Percentiles rank a stretch among this genome's conserved stretches.
phyloP scores from a whole-genome alignment of 2,329 filamentous ascomycete genomes.

The Xylariaceae sp. region DNA sequence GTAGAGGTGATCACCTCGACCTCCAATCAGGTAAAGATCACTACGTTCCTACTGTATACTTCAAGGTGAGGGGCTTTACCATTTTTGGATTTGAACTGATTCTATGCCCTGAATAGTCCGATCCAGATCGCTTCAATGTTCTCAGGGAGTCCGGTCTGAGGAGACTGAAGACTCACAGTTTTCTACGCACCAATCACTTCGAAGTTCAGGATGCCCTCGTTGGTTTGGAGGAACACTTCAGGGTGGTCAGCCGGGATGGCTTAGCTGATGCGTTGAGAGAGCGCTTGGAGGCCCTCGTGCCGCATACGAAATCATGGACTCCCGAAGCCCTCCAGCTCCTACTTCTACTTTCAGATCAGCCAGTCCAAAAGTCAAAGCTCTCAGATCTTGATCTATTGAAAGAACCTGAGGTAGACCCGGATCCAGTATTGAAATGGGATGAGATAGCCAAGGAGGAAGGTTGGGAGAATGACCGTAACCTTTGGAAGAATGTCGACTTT shows the following conservation, averaged over 20 bases:
- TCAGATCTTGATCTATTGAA: conserved; percentile 56
- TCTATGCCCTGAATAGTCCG: conserved; percentile 15
- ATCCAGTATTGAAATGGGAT: conserved; percentile 64
- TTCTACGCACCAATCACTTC: conserved; percentile 70
- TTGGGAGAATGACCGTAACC: conserved; percentile 58
- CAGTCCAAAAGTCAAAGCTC: conserved; percentile 65
- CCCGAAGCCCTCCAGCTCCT: conserved; percentile 78
- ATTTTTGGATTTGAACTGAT: not conserved
- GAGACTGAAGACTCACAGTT: conserved; percentile 49
- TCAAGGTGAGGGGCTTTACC: no score
- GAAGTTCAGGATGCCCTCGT: conserved; percentile 61
- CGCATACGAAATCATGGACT: conserved; percentile 56
- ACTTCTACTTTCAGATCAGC: conserved; percentile 76
- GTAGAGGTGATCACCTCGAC: conserved; percentile 59
- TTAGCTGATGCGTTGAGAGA: conserved; percentile 65
- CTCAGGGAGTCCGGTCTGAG: conserved; percentile 47
- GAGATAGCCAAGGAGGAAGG: conserved; percentile 75
- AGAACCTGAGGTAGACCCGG: conserved; percentile 38
- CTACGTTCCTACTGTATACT: no score
- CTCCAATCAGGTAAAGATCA: conserved; percentile 41
- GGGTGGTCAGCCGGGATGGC: conserved; percentile 72
- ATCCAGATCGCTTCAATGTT: conserved; percentile 34
- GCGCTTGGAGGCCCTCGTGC: conserved; percentile 56
- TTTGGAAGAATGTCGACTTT: conserved; percentile 69
- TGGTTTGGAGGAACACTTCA: conserved; percentile 82